phyloP scores from a whole-genome alignment of 2,329 filamentous ascomycete species.

The Colletotrichum sp. region DNA sequence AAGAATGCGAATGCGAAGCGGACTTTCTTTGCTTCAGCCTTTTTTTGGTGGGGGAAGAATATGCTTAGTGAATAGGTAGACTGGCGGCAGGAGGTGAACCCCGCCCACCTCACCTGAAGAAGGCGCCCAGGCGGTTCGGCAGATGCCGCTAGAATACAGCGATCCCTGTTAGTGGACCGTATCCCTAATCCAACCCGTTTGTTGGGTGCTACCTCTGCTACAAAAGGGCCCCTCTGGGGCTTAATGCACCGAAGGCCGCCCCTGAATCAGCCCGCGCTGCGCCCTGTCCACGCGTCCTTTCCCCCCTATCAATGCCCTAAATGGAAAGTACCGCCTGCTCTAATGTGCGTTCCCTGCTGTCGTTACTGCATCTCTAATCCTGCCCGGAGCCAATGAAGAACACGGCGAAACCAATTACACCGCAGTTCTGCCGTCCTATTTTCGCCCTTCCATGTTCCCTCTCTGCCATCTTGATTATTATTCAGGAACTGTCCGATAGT shows the following conservation, averaged over 20 bases:
- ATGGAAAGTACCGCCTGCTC: neutral
- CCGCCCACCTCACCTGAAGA: neutral
- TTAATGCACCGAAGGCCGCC: neutral
- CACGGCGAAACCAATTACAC: neutral
- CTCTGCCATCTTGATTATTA: neutral
- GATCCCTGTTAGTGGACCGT: neutral
- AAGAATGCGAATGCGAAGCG: neutral
- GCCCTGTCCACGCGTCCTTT: constrained; percentile 1
- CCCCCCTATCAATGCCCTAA: neutral
- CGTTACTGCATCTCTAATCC: neutral
- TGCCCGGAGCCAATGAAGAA: neutral
- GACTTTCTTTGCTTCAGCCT: neutral
- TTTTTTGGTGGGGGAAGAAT: neutral
- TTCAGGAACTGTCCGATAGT: neutral
- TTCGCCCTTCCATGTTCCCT: neutral
- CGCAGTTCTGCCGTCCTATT: neutral
- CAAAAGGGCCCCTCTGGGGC: neutral
- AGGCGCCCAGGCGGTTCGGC: neutral
- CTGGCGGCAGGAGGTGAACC: neutral
- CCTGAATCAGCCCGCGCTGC: neutral
- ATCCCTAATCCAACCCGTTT: neutral
- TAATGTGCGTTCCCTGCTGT: neutral
- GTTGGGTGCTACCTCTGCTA: neutral
- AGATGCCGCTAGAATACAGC: neutral
- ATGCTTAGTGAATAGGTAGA: neutral